Conservation (phyloP, 768 basidiomycete genomes). For the Agaricus blazei region DNA sequence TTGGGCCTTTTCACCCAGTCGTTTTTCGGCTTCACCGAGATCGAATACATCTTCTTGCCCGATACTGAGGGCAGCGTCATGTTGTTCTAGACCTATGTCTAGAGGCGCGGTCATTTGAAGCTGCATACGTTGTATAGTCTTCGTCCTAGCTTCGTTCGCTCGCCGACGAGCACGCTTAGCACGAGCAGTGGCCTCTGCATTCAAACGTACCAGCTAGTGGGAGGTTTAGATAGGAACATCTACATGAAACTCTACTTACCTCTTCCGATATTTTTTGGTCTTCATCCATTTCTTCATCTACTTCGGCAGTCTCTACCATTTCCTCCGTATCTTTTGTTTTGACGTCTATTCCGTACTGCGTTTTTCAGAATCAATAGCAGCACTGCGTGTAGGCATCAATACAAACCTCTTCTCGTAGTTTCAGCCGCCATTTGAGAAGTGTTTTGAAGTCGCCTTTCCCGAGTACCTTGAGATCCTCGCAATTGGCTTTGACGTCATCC, state of each 20-base stretch:
- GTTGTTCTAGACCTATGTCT: slow-evolving; percentile 88
- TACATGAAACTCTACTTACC: slow-evolving; percentile 35
- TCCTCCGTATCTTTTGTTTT: slow-evolving; percentile 74
- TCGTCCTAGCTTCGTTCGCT: slow-evolving; percentile 83
- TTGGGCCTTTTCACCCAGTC: slow-evolving; percentile 32
- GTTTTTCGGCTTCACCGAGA: slow-evolving; percentile 55
- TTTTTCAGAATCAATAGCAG: background rate
- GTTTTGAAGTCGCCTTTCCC: slow-evolving; percentile 97
- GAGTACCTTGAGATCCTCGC: slow-evolving; percentile 90
- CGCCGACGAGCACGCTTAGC: slow-evolving; percentile 77
- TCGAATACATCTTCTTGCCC: slow-evolving; percentile 90
- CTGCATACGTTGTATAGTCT: slow-evolving; percentile 92
- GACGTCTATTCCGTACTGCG: slow-evolving; percentile 77
- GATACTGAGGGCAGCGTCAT: slow-evolving; percentile 63
- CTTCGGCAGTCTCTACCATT: slow-evolving; percentile 63
- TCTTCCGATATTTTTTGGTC: slow-evolving; percentile 89
- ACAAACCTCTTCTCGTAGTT: slow-evolving; percentile 84
- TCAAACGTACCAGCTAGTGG: slow-evolving; percentile 76
- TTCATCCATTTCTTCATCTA: slow-evolving; percentile 71
- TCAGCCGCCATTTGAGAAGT: slow-evolving; percentile 85
- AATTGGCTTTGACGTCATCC: slow-evolving; percentile 74
- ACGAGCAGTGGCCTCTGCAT: slow-evolving; percentile 67
- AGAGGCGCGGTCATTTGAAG: slow-evolving; percentile 97
- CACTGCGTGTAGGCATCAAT: background rate
- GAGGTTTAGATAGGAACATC: slow-evolving; percentile 6